Evolutionary conservation across 176 grass and related monocot genomes (phyloP), one percentile per base, ranked within the genome.

Genomic region (Phoenix roebelenii): DNA sequence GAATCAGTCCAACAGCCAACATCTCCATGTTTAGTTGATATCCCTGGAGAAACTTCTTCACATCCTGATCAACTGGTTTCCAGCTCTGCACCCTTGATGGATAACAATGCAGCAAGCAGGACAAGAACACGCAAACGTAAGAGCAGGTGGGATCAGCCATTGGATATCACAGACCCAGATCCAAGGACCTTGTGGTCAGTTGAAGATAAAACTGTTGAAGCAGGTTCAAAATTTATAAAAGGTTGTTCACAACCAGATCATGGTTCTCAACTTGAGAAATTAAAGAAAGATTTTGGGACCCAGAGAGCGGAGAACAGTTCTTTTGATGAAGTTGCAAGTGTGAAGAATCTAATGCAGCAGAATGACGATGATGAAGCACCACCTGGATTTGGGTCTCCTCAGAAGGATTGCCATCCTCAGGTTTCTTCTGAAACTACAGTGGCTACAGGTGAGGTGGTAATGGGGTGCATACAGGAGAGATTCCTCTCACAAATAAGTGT

Each of bases 141-240:
- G 75, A 88, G 84, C 60, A 78, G 88, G 24, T 89, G 94, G 94
- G 88, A 98, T 76, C 72, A 76, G 55, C 87, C 75, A 77, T 80
- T 80, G 65, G 78, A 87, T 77, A 63, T 29, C 23, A 50, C 29
- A 44, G 16, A 18, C 55, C 72, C 56, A 56, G 28, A 72, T 67
- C 57, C 55, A 20, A 62, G 16, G 28, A 61, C 52, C 65, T 50
- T 59, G 30, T 49, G 15, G 6, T 51, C 18, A 22, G 49, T 52
- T 39, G 52, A 59, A 57, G 65, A 74, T 17, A 71, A 86, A 55
- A 76, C 76, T 22, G 67, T 71, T 58, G 51, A 77, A 78, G 61
- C 32, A 49, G 64, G 55, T 19, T 71, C 67, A 50, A 85, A 76
- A 66, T 15, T 65, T 56, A 52, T 22, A 32, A 72, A 74, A 63